Conservation (phyloP, 2,329 filamentous ascomycete genomes). For the Trichophyton schoenleinii region DNA sequence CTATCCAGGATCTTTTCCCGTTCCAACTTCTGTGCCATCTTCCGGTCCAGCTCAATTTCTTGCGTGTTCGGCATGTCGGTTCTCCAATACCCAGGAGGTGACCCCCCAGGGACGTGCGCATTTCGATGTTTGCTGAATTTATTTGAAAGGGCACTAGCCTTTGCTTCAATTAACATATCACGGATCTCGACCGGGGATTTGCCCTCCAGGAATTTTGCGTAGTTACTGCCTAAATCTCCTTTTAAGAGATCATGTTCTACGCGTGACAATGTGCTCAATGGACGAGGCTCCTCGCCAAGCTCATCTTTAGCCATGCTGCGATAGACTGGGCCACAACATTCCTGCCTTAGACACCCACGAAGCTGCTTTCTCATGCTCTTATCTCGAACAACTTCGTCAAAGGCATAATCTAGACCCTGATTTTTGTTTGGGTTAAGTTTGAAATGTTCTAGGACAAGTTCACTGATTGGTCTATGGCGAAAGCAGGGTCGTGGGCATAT, state of each 20-base stretch:
- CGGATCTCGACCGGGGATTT: constrained; percentile 19
- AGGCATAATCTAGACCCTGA: constrained; percentile 59
- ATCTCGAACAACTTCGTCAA: constrained; percentile 59
- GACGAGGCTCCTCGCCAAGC: constrained; percentile 16
- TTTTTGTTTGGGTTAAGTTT: constrained; percentile 66
- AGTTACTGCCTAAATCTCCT: constrained; percentile 39
- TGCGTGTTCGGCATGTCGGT: constrained; percentile 83
- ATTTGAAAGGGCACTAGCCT: constrained; percentile 59
- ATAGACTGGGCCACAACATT: constrained; percentile 66
- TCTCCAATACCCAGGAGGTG: constrained; percentile 83
- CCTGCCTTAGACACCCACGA: constrained; percentile 58
- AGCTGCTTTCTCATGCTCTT: constrained; percentile 57
- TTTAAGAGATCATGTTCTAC: constrained; percentile 30
- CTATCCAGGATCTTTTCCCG: constrained; percentile 56
- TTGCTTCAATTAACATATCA: constrained; percentile 61
- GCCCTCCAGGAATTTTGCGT: constrained; percentile 14
- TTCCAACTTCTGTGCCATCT: constrained; percentile 52
- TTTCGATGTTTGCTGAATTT: constrained; percentile 66
- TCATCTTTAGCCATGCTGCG: constrained; percentile 47
- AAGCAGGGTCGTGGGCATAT: constrained; percentile 27
- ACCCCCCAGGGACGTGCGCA: constrained; percentile 55
- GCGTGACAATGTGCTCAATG: constrained; percentile 20
- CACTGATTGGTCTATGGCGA: constrained; percentile 44
- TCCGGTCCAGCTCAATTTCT: constrained; percentile 54
- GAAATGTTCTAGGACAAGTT: constrained; percentile 59